A percentile compares a stretch with the other conserved stretches of the same genome.
Conservation (phyloP, 768 basidiomycete species). For the Mycena kentingensis region DNA sequence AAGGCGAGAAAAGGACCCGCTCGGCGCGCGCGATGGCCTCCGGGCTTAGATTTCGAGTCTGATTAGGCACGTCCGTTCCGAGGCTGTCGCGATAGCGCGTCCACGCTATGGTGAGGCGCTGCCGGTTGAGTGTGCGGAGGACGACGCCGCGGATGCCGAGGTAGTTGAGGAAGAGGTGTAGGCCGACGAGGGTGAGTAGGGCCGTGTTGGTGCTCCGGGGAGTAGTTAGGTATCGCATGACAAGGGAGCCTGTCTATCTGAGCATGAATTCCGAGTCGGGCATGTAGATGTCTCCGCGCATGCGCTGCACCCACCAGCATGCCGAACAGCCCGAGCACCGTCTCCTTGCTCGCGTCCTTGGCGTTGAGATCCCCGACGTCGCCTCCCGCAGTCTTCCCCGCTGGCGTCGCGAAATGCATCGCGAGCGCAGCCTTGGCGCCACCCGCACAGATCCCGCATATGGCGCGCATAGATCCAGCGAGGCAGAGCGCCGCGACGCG, state of each 20-base stretch:
- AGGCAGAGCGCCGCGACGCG: constrained; percentile 55
- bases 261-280: background rate
- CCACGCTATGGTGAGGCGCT: constrained; percentile 60
- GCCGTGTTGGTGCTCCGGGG: constrained; percentile 49
- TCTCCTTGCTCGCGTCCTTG: constrained; percentile 74
- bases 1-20: constrained; percentile 37
- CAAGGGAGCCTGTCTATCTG: constrained; percentile 55
- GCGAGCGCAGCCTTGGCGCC: constrained; percentile 73
- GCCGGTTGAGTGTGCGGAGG: constrained; percentile 60
- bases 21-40: constrained; percentile 43
- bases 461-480: constrained; percentile 57
- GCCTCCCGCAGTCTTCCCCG: constrained; percentile 49
- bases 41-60: no score
- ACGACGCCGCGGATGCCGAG: constrained; percentile 59
- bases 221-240: constrained; percentile 57
- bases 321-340: constrained; percentile 64
- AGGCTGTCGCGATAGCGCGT: constrained; percentile 34
- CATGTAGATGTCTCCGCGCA: background rate
- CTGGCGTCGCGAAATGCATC: constrained; percentile 61
- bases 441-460: constrained; percentile 65
- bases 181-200: constrained; percentile 51
- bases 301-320: constrained; percentile 61
- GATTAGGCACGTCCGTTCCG: constrained; percentile 20
- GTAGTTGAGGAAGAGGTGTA: constrained; percentile 62
- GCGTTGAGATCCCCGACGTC: constrained; percentile 74